These are phyloP conservation scores for Alnus rubra DNA, from an alignment of 306 rosid genomes.

Conservation along the genomic window DNA sequence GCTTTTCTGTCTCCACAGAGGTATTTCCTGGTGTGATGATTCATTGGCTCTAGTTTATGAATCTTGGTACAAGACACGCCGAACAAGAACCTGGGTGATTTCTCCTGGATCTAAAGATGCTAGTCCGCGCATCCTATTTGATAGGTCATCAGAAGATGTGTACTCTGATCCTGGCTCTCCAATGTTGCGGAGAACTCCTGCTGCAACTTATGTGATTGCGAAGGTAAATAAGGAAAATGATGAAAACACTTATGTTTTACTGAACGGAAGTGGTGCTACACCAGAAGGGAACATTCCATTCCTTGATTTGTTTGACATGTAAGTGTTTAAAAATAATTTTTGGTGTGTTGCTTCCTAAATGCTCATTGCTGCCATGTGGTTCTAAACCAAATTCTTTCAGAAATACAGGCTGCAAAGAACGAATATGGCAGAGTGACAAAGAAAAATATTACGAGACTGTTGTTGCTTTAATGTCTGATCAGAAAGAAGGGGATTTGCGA, in stretches of 20 bases:
- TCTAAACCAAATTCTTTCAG: constrained; percentile 64
- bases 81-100: constrained; percentile 75
- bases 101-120: constrained; percentile 74
- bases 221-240: constrained; percentile 64
- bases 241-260: constrained; percentile 61
- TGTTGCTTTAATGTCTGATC: constrained; percentile 92
- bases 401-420: constrained; percentile 79
- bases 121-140: constrained; percentile 77
- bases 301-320: constrained; percentile 96
- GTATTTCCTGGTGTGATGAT: constrained; percentile 95
- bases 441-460: constrained; percentile 83
- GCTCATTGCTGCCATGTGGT: constrained; percentile 25
- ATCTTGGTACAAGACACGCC: constrained; percentile 95
- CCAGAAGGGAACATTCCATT: constrained; percentile 95
- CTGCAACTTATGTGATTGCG: constrained; percentile 83
- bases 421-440: constrained; percentile 91
- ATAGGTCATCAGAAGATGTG: constrained; percentile 97
- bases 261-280: constrained; percentile 92
- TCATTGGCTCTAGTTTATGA: constrained; percentile 88
- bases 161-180: constrained; percentile 99
- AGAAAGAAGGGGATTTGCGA: constrained; percentile 82
- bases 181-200: constrained; percentile 83
- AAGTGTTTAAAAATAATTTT: constrained; percentile 40
- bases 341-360: constrained; percentile 10
- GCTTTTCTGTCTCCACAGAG: constrained; percentile 56